Percentiles rank a stretch among this genome's conserved stretches.
Conservation (phyloP, 1,139 yeast genomes). For the Wickerhamomyces sp. region DNA sequence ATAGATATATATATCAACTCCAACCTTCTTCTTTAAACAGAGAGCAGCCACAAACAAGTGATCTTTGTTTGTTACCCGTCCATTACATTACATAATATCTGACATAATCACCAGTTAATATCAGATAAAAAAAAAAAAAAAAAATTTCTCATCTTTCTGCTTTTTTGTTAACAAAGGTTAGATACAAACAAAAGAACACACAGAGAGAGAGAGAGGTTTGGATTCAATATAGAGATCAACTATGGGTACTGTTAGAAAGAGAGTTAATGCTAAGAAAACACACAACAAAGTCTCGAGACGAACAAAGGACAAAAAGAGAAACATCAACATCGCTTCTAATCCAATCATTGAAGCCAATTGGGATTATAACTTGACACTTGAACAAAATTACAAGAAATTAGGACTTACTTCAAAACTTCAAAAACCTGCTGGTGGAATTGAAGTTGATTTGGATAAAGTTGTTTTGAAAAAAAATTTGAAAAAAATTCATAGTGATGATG, state of each 20-base stretch:
- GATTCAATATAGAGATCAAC: no score
- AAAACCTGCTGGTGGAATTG: constrained; percentile 62
- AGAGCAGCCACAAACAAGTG: no score
- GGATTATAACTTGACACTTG: constrained; percentile 77
- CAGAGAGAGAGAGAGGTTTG: neutral
- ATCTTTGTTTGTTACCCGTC: neutral
- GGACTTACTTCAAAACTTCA: constrained; percentile 72
- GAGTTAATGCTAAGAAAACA: constrained; percentile 76
- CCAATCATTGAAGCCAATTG: constrained; percentile 86
- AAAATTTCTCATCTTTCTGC: neutral
- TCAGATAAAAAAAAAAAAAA: neutral
- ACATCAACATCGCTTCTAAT: constrained; percentile 59
- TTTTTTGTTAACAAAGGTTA: neutral
- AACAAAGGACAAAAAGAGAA: constrained; percentile 61
- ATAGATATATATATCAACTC: no score
- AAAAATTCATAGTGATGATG: constrained; percentile 29
- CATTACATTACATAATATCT: neutral
- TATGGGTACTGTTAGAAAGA: constrained; percentile 81
- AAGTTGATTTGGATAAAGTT: constrained; percentile 40
- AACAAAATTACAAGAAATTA: constrained; percentile 75
- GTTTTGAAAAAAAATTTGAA: constrained; percentile 31
- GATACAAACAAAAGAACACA: neutral
- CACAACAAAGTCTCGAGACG: constrained; percentile 64
- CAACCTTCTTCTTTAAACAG: no score
- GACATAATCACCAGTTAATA: neutral